Conservation (phyloP, 345 rosid species). For the Crucihimalaya himalaica region DNA sequence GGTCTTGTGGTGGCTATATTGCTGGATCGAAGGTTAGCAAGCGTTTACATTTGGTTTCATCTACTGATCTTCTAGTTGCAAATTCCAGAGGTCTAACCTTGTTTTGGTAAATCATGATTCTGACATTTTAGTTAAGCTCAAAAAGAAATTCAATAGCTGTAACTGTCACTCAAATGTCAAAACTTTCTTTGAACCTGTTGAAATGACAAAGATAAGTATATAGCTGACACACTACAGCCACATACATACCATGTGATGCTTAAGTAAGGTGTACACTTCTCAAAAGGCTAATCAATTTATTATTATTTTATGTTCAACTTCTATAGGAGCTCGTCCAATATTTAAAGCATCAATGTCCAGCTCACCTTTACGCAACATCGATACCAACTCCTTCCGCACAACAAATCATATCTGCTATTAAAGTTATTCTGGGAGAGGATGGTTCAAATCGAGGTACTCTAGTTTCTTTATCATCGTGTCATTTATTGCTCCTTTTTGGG, state of each 20-base stretch:
- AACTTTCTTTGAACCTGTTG: background rate
- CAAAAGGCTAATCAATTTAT: background rate
- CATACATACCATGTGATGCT: background rate
- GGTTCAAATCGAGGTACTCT: conserved; percentile 81
- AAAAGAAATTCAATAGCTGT: background rate
- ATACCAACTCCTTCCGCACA: conserved; percentile 89
- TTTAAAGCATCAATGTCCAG: conserved; percentile 73
- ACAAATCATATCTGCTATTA: conserved; percentile 79
- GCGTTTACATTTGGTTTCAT: background rate
- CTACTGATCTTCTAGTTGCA: background rate
- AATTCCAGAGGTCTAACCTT: background rate
- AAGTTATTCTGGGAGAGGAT: conserved; percentile 86
- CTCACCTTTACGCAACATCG: conserved; percentile 93
- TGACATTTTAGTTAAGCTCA: background rate
- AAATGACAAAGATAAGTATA: background rate
- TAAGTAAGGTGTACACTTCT: background rate
- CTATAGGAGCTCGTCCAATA: conserved; percentile 70
- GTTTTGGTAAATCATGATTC: background rate
- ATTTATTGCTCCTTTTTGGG: background rate
- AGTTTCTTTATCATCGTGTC: background rate
- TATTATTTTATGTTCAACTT: background rate
- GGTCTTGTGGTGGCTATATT: conserved; percentile 96
- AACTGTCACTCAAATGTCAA: background rate
- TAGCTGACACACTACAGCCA: background rate
- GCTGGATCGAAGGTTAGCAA: conserved; percentile 84